phyloP scores from a whole-genome alignment of 2,329 filamentous ascomycete species.

The Fusarium irregulare region DNA sequence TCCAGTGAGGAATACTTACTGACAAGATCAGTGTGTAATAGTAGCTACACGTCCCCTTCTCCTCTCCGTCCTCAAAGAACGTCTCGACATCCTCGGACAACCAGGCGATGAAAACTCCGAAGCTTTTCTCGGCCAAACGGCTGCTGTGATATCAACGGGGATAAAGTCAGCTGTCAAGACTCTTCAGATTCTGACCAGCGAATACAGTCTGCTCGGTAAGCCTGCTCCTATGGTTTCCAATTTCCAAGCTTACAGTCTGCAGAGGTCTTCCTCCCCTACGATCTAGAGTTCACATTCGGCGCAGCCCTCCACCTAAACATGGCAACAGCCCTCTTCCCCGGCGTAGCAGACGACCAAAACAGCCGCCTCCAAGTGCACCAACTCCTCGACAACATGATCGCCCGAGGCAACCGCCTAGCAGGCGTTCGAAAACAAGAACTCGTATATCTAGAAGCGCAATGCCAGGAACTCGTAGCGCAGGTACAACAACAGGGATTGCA shows the following conservation, averaged over 20 bases:
- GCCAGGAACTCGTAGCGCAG: slow-evolving; percentile 42
- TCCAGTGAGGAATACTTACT: too few species aligned
- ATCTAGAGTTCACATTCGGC: slow-evolving; percentile 53
- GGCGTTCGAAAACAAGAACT: slow-evolving; percentile 50
- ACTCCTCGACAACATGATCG: slow-evolving; percentile 51
- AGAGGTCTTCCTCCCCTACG: slow-evolving; percentile 54
- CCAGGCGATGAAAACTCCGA: slow-evolving; percentile 47
- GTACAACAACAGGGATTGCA: slow-evolving; percentile 45
- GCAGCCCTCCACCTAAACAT: slow-evolving; percentile 53
- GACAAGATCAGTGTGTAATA: slow-evolving; percentile 56
- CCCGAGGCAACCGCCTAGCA: slow-evolving; percentile 50
- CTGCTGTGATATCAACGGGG: slow-evolving; percentile 52
- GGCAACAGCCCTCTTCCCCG: slow-evolving; percentile 52
- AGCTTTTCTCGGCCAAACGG: slow-evolving; percentile 50
- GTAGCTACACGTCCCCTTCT: slow-evolving; percentile 54
- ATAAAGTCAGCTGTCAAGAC: slow-evolving; percentile 57
- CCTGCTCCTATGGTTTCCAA: background rate
- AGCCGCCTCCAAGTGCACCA: slow-evolving; percentile 40
- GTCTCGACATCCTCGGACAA: slow-evolving; percentile 46
- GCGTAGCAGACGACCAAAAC: slow-evolving; percentile 42
- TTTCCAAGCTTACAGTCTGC: too few species aligned
- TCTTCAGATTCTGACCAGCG: slow-evolving; percentile 52
- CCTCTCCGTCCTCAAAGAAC: slow-evolving; percentile 53
- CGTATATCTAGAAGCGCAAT: slow-evolving; percentile 45
- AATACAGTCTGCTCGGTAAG: slow-evolving; percentile 52